These are phyloP conservation scores for Arthrinium puccinioides DNA, from an alignment of 2,329 filamentous ascomycete genomes.

Conservation along the genomic window DNA sequence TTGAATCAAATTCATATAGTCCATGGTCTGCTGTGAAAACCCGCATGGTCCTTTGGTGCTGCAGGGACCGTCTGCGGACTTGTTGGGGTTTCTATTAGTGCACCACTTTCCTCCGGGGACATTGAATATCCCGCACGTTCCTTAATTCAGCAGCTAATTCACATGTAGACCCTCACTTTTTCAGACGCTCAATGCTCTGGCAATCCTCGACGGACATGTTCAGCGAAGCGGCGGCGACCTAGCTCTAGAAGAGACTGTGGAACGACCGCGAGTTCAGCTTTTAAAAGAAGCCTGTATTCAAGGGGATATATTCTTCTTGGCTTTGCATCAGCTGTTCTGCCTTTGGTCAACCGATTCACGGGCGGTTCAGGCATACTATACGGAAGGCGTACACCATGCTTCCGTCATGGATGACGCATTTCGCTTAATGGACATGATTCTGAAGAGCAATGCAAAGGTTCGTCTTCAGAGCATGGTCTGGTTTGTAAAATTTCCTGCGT, in stretches of 20 bases:
- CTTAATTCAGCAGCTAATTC: not conserved
- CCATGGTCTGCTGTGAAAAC: too few species aligned
- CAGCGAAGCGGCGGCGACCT: constrained; percentile 9
- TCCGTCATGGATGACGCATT: constrained; percentile 25
- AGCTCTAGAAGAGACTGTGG: constrained; percentile 23
- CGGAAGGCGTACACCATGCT: constrained; percentile 15
- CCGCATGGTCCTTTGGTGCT: too few species aligned
- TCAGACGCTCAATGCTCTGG: constrained; percentile 7
- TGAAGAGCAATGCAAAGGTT: constrained; percentile 30
- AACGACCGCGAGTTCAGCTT: constrained; percentile 43
- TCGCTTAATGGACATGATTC: constrained; percentile 23
- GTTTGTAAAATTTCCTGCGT: constrained; percentile 29
- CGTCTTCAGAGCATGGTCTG: constrained; percentile 18
- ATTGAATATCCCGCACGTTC: not conserved
- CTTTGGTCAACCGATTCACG: constrained; percentile 36
- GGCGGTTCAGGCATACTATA: constrained; percentile 27
- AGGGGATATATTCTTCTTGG: constrained; percentile 56
- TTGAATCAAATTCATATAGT: too few species aligned
- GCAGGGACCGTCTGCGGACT: too few species aligned
- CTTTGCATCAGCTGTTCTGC: constrained; percentile 60
- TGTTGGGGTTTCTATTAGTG: too few species aligned
- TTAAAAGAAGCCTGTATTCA: constrained; percentile 47
- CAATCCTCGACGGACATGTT: constrained; percentile 8
- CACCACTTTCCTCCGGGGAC: too few species aligned
- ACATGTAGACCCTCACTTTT: constrained; percentile 8